Percentiles rank a stretch among this genome's conserved stretches.
phyloP scores from a whole-genome alignment of 2,329 filamentous ascomycete genomes.

The Cladobotryum mycophilum region DNA sequence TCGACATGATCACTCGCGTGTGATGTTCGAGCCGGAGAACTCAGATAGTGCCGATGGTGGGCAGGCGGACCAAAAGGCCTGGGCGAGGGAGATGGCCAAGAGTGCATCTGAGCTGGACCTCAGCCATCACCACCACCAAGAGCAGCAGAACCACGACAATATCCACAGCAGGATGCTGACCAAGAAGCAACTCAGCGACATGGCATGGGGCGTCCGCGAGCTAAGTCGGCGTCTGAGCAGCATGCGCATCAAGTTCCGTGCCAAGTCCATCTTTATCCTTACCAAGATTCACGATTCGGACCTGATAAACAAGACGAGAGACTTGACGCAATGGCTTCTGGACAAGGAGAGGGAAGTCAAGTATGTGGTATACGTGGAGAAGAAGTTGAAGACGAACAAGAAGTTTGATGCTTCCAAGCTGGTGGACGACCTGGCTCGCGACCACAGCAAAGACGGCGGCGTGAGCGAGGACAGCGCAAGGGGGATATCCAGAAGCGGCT shows the following conservation, averaged over 20 bases:
- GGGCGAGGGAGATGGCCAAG: constrained; percentile 44
- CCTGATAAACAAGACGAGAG: constrained; percentile 69
- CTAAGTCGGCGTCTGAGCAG: constrained; percentile 79
- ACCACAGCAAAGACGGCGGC: constrained; percentile 33
- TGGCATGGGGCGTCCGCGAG: constrained; percentile 93
- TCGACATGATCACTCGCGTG: constrained; percentile 19
- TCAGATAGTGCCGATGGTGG: constrained; percentile 39
- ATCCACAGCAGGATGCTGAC: constrained; percentile 71
- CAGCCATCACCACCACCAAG: constrained; percentile 2
- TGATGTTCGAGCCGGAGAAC: constrained; percentile 33
- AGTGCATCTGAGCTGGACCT: constrained; percentile 37
- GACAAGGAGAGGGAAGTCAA: constrained; percentile 57
- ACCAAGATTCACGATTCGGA: constrained; percentile 87
- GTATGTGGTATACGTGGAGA: constrained; percentile 80
- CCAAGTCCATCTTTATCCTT: constrained; percentile 77
- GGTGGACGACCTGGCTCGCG: constrained; percentile 50
- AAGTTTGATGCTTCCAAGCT: constrained; percentile 69
- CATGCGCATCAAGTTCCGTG: constrained; percentile 74
- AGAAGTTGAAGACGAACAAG: constrained; percentile 63
- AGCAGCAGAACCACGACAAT: constrained; percentile 20
- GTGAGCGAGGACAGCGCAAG: constrained; percentile 27
- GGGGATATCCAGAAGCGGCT: constrained; percentile 47
- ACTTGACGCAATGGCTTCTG: constrained; percentile 75
- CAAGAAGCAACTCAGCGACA: constrained; percentile 90
- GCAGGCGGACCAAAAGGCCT: constrained; percentile 51